These are phyloP conservation scores for Coemansia sp. DNA, from an alignment of 192 early-diverging fungal species.

Conservation along the genomic window DNA sequence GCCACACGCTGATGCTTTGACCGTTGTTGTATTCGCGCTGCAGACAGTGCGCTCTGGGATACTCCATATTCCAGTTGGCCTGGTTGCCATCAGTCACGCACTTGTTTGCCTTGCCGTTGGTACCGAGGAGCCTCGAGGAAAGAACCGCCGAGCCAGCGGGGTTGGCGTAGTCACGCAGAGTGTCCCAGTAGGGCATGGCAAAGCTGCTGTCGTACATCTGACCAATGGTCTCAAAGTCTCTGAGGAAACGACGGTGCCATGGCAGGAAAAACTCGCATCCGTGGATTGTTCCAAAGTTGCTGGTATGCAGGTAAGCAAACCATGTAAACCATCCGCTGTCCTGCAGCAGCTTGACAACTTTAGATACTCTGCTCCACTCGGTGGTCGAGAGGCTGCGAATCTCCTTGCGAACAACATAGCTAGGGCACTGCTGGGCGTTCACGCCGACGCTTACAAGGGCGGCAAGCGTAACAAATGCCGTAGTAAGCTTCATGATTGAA, in stretches of 20 bases:
- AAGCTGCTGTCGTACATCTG: conserved; percentile 31
- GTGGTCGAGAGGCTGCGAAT: conserved; percentile 42
- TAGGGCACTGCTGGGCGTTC: conserved; percentile 32
- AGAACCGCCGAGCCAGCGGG: conserved; percentile 38
- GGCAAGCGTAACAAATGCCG: conserved; percentile 38
- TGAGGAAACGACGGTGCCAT: conserved; percentile 50
- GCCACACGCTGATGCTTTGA: conserved; percentile 33
- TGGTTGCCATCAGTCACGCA: conserved; percentile 41
- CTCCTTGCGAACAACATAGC: conserved; percentile 38
- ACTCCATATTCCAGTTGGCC: conserved; percentile 19
- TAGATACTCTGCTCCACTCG: conserved; percentile 27
- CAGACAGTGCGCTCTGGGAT: conserved; percentile 44
- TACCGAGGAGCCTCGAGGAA: conserved; percentile 29
- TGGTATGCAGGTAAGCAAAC: conserved; percentile 40
- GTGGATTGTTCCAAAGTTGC: conserved; percentile 42
- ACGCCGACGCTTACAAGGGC: conserved; percentile 32
- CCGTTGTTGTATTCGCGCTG: conserved; percentile 50
- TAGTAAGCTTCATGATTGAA: conserved; percentile 42
- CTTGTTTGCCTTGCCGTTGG: conserved; percentile 34
- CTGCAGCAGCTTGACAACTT: conserved; percentile 25
- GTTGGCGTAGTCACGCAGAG: conserved; percentile 49
- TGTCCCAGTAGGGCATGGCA: conserved; percentile 55
- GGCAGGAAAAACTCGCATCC: conserved; percentile 51
- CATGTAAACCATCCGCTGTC: conserved; percentile 40
- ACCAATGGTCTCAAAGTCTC: conserved; percentile 50